Conservation (phyloP, 1,139 yeast species). For the Debaryomyces singareniensis region DNA sequence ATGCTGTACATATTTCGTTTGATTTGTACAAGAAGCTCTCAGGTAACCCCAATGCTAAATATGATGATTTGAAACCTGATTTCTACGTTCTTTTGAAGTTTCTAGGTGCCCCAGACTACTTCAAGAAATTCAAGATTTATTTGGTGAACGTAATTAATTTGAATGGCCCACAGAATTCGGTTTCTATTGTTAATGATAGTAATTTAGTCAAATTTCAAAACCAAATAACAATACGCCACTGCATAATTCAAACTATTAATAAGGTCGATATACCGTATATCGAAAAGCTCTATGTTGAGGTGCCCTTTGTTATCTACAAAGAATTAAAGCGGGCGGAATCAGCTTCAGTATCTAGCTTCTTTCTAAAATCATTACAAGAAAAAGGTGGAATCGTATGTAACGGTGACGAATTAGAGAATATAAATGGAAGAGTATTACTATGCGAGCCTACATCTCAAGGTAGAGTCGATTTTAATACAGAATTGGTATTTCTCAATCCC, state of each 20-base stretch:
- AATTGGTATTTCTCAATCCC: conserved; percentile 47
- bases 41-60: conserved; percentile 8
- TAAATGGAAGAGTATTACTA: conserved; percentile 47
- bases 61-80: conserved; percentile 6
- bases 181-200: conserved; percentile 34
- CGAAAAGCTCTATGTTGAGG: conserved; percentile 29
- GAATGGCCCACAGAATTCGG: conserved; percentile 12
- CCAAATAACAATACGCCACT: conserved; percentile 27
- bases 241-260: conserved; percentile 27
- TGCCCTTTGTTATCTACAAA: conserved; percentile 40
- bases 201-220: conserved; percentile 25
- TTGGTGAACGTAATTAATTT: conserved; percentile 25
- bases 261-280: conserved; percentile 22
- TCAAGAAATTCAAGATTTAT: conserved; percentile 28
- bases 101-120: conserved; percentile 40
- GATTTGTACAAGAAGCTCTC: conserved; percentile 32
- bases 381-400: conserved; percentile 27
- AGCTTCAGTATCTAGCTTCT: conserved; percentile 21
- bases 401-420: conserved; percentile 28
- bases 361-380: conserved; percentile 16
- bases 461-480: conserved; percentile 32
- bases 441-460: conserved; percentile 80
- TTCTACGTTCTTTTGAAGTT: conserved; percentile 29
- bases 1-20: conserved; percentile 27
- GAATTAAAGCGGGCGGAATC: conserved; percentile 24